Evolutionary conservation across 371 early-diverging fungal genomes (phyloP).

Genomic region (Circinella umbellata): DNA sequence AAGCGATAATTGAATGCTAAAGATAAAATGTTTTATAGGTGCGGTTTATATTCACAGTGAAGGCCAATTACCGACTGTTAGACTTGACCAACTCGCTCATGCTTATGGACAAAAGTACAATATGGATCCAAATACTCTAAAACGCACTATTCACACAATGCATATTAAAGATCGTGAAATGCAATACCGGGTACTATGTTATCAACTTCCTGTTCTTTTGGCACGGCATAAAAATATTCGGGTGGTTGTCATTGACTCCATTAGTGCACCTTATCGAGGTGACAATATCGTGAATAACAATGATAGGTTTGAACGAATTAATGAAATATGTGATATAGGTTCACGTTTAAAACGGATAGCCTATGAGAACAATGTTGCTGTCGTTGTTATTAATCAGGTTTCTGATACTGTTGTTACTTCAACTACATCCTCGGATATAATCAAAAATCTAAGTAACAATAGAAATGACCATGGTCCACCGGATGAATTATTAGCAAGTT

Average conservation of each 20-base stretch:
- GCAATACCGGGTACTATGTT: constrained; percentile 70
- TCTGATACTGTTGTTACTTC: constrained; percentile 27
- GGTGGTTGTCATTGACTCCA: constrained; percentile 84
- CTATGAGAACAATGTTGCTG: constrained; percentile 58
- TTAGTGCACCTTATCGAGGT: constrained; percentile 79
- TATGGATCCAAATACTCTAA: constrained; percentile 19
- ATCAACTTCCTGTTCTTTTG: constrained; percentile 72
- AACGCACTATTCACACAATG: constrained; percentile 58
- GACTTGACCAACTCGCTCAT: constrained; percentile 51
- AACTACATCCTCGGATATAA: not conserved
- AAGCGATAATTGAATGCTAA: constrained; percentile 8
- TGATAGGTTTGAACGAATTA: constrained; percentile 47
- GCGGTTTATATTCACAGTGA: constrained; percentile 71
- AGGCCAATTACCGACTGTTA: constrained; percentile 59
- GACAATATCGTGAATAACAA: constrained; percentile 25
- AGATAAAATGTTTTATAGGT: constrained; percentile 11
- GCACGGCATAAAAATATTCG: constrained; percentile 52
- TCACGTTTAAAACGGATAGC: constrained; percentile 66
- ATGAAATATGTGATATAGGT: constrained; percentile 65
- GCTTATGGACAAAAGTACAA: constrained; percentile 26
- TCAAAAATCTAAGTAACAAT: constrained; percentile 3
- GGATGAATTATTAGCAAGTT: constrained; percentile 23
- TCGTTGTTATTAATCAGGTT: constrained; percentile 62
- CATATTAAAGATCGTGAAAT: constrained; percentile 72
- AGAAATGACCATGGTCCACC: not conserved